Percentiles rank a stretch among this genome's conserved stretches.
Conservation (phyloP, 148 eudicot genomes). For the Suaeda aralocaspica region DNA sequence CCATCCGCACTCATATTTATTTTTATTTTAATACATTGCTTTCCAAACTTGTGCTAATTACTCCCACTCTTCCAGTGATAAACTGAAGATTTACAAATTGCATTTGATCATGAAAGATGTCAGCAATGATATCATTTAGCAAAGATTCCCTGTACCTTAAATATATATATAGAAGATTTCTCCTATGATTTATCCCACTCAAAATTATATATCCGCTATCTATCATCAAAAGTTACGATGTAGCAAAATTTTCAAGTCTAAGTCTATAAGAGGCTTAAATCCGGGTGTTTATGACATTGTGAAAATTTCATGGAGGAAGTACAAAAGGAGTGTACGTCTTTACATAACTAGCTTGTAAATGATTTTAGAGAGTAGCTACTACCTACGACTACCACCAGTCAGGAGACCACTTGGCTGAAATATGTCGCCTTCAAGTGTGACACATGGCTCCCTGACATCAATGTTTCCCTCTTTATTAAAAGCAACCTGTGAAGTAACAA, state of each 20-base stretch:
- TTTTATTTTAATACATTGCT: not conserved
- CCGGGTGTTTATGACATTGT: no score
- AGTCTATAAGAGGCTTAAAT: no score
- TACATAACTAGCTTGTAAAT: not conserved
- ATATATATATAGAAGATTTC: not conserved
- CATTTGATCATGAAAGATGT: not conserved
- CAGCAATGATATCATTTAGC: not conserved
- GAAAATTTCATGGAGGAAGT: not conserved
- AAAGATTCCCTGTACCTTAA: not conserved
- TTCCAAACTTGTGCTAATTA: not conserved
- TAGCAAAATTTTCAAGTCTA: no score
- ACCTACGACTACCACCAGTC: slow-evolving; percentile 99
- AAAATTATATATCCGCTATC: not conserved
- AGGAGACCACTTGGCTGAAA: slow-evolving; percentile 98
- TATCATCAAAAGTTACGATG: no score
- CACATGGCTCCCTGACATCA: slow-evolving; percentile 66
- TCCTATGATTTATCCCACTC: not conserved
- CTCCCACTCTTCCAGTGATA: not conserved
- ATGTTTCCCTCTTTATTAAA: slow-evolving; percentile 52
- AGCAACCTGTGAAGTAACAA: slow-evolving; percentile 52
- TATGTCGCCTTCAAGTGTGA: slow-evolving; percentile 89
- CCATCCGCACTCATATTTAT: not conserved
- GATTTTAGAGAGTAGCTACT: slow-evolving; percentile 15
- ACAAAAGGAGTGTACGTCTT: not conserved
- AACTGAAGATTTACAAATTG: not conserved